phyloP scores from a whole-genome alignment of 306 rosid genomes.

The Fagus sylvatica region DNA sequence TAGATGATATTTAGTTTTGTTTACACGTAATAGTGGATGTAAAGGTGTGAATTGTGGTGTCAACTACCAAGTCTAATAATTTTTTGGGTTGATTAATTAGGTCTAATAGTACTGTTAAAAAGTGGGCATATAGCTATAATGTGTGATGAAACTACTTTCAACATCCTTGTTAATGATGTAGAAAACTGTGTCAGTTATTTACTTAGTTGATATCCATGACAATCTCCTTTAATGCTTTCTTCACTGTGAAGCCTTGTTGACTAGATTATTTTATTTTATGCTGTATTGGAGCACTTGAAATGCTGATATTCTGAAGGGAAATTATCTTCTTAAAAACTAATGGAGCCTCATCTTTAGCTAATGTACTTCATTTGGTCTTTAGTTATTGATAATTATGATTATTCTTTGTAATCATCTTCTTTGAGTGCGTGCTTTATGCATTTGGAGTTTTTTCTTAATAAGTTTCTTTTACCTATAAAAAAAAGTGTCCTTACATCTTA shows the following conservation, averaged over 20 bases:
- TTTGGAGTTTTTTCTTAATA: no score
- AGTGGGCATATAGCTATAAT: no score
- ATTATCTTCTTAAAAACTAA: conserved; percentile 5
- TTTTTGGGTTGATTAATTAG: no score
- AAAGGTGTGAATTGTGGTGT: no score
- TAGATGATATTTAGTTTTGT: background rate
- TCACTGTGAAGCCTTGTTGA: background rate
- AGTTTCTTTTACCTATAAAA: no score
- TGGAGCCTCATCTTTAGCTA: conserved; percentile 8
- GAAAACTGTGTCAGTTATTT: background rate
- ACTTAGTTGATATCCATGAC: background rate
- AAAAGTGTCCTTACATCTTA: background rate
- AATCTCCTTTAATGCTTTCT: background rate
- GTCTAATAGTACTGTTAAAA: no score
- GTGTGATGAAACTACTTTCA: background rate
- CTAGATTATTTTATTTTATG: background rate
- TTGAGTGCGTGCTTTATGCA: no score
- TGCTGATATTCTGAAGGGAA: conserved; percentile 3
- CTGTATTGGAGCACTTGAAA: background rate
- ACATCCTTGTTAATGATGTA: background rate
- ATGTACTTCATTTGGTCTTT: background rate
- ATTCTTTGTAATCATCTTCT: no score
- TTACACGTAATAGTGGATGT: background rate
- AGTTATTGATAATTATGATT: no score
- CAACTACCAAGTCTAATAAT: no score